A percentile compares a stretch with the other conserved stretches of the same genome.
Conservation (phyloP, 768 basidiomycete genomes). For the Pleurotus djamor region DNA sequence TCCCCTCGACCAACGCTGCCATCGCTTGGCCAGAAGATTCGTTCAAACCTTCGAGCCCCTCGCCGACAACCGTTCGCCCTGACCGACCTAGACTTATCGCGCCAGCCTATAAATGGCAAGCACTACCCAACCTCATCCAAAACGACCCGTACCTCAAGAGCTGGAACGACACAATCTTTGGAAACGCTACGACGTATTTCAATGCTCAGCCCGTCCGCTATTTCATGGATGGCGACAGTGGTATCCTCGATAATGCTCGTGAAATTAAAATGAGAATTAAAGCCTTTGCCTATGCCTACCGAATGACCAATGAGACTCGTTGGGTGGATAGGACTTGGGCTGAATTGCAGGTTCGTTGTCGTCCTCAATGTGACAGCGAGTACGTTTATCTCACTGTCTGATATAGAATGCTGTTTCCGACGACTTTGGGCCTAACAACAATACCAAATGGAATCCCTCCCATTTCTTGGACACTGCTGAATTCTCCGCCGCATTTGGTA, state of each 20-base stretch:
- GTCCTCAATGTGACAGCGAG: too few relatives aligned
- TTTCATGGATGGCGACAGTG: conserved; percentile 77
- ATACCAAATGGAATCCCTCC: conserved; percentile 76
- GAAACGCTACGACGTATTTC: conserved; percentile 80
- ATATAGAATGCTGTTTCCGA: conserved; percentile 69
- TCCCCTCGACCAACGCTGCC: conserved; percentile 44
- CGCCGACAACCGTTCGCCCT: conserved; percentile 57
- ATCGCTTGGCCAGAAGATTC: conserved; percentile 81
- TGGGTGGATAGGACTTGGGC: conserved; percentile 86
- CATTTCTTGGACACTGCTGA: conserved; percentile 97
- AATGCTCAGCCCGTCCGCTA: conserved; percentile 65
- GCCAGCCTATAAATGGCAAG: conserved; percentile 88
- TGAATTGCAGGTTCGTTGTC: conserved; percentile 82
- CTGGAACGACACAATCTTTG: conserved; percentile 93
- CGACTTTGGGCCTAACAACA: conserved; percentile 60
- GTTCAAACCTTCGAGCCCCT: conserved; percentile 64
- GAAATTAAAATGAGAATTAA: conserved; percentile 90
- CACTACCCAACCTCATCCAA: conserved; percentile 72
- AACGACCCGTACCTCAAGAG: conserved; percentile 80
- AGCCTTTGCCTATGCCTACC: conserved; percentile 87
- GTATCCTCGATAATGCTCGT: conserved; percentile 89
- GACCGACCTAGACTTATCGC: conserved; percentile 93
- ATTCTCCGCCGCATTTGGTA: conserved; percentile 82
- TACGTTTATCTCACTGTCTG: too few relatives aligned
- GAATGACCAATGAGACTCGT: conserved; percentile 87